Base-by-base conservation (phyloP, 495 filamentous ascomycete genomes). In the Collariella sp. region DNA sequence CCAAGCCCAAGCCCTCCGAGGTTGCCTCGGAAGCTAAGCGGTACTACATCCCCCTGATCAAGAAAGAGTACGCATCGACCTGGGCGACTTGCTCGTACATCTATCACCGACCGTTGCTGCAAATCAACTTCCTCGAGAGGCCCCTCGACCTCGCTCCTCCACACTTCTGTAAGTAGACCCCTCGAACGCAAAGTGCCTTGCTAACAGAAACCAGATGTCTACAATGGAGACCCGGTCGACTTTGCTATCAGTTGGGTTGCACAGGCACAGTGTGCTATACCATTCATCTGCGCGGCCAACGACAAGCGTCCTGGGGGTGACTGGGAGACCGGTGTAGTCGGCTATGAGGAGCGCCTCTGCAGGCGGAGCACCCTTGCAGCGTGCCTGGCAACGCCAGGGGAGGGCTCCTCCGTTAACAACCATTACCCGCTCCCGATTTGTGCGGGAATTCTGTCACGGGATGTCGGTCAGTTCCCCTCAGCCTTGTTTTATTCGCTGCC, bases 301-400 rank as follows among this genome's bases (percentile, higher is more conserved):
- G 86, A 89, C 61, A 85, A 82, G 57, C 75, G 85, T 29, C 72
- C 86, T 1, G 86, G 86, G 0, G 86, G 86, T 2, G 86, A 88
- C 54, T 89, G 86, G 86, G 85, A 88, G 58, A 85, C 83, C 5
- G 84, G 83, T 23, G 73, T 77, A 33, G 79, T 84, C 50, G 83
- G 83, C 18, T 86, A 84, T 26, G 86, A 89, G 53, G 67, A 89
- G 62, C 81, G 80, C 36, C 76, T 89, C 19, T 83, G 82, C 60
- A 74, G 85, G 50, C 74, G 86, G 51, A 87, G 83, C 64, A 88
- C 83, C 50, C 80, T 89, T 31, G 80, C 82, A 10, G 78, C 82
- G 9, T 76, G 81, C 2, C 70, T 89, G 22, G 75, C 67, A 19
- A 83, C 78, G 18, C 79, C 82, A 7, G 78, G 70, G 39, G 66